A percentile compares a stretch with the other conserved stretches of the same genome.
phyloP scores from a whole-genome alignment of 768 basidiomycete genomes.

The Leccinum incarnatum region DNA sequence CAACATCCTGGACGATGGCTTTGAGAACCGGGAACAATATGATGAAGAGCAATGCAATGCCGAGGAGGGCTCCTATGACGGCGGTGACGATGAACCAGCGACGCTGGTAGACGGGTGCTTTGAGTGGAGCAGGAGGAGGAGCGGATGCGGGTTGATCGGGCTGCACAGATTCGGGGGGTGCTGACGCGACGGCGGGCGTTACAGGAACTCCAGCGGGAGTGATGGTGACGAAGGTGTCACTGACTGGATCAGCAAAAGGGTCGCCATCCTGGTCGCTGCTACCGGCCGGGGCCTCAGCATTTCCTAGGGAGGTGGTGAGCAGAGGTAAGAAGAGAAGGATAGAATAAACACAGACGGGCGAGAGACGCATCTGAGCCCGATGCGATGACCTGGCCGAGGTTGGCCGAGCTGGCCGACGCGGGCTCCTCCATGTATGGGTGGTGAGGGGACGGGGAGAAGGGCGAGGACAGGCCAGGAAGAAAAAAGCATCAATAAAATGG shows the following conservation, averaged over 20 bases:
- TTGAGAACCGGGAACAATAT: slow-evolving; percentile 64
- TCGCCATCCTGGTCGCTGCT: background rate
- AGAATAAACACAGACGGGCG: background rate
- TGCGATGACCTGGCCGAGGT: background rate
- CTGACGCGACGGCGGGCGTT: background rate
- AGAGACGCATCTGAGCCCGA: slow-evolving; percentile 18
- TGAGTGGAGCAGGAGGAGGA: slow-evolving; percentile 6
- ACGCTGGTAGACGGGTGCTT: slow-evolving; percentile 55
- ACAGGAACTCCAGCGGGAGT: slow-evolving; percentile 7
- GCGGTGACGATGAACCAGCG: slow-evolving; percentile 62
- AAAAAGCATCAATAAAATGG: background rate
- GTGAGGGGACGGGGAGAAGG: background rate
- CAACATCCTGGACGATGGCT: slow-evolving; percentile 63
- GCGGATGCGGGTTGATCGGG: background rate
- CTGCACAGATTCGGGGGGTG: background rate
- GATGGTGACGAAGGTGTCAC: slow-evolving; percentile 3
- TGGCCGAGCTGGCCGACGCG: background rate
- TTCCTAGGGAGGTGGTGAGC: slow-evolving; percentile 6
- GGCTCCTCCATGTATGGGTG: slow-evolving; percentile 2
- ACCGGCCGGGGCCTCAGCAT: slow-evolving; percentile 9
- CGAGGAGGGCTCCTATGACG: slow-evolving; percentile 48
- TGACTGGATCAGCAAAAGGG: slow-evolving; percentile 14
- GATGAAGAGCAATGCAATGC: slow-evolving; percentile 64
- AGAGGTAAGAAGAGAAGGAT: background rate
- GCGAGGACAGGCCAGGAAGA: background rate